Conservation (phyloP, 495 filamentous ascomycete species). For the Glarea lozoyensis region DNA sequence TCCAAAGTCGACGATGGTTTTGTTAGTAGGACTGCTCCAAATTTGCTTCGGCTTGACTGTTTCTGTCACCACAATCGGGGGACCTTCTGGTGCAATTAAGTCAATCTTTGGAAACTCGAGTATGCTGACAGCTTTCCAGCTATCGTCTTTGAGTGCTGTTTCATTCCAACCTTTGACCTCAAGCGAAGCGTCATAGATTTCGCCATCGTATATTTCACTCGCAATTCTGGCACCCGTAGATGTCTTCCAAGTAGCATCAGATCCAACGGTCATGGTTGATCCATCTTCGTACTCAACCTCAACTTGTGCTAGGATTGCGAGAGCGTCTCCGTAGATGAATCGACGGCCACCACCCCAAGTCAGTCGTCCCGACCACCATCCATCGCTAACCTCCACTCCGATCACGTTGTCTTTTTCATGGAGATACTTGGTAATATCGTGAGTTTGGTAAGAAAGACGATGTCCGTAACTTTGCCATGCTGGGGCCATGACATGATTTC, state of each 20-base stretch:
- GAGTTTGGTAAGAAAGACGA: conserved; percentile 40
- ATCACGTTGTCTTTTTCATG: conserved; percentile 31
- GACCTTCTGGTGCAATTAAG: conserved; percentile 9
- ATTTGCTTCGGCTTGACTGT: conserved; percentile 27
- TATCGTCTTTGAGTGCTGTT: conserved; percentile 15
- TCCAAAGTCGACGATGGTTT: conserved; percentile 43
- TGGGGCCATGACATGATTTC: conserved; percentile 36
- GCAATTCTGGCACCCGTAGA: conserved; percentile 30
- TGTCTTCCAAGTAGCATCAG: conserved; percentile 37
- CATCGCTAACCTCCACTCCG: conserved; percentile 42
- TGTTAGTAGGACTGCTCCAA: conserved; percentile 34
- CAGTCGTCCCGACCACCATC: conserved; percentile 45
- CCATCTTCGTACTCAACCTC: conserved; percentile 27
- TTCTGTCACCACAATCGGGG: conserved; percentile 13
- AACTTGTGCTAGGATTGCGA: conserved; percentile 37
- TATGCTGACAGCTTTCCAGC: conserved; percentile 2
- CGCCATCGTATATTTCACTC: conserved; percentile 46
- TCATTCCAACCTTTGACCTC: conserved; percentile 18
- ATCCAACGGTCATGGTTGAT: conserved; percentile 20
- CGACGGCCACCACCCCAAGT: conserved; percentile 4
- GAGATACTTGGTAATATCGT: conserved; percentile 35
- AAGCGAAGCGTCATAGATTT: conserved; percentile 34
- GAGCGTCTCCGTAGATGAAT: conserved; percentile 35
- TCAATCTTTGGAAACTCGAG: conserved; percentile 9
- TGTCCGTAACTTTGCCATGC: conserved; percentile 47